A percentile compares a stretch with the other conserved stretches of the same genome.
phyloP scores from a whole-genome alignment of 352 stramenopile species.

The Globisporangium orthogonon region DNA sequence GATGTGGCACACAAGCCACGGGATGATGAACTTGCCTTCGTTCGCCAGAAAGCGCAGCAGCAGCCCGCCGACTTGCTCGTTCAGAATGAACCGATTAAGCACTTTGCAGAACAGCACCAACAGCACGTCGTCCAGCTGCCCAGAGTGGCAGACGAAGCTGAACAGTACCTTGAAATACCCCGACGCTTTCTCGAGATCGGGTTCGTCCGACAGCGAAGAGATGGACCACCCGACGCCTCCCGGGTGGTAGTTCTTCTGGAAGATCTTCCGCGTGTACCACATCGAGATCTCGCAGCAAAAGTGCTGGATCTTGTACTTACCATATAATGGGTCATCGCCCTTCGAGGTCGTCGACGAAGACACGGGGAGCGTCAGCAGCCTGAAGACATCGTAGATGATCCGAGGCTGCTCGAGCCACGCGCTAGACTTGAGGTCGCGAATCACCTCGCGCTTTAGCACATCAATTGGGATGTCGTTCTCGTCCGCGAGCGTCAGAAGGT shows the following conservation, averaged over 20 bases:
- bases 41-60: slow-evolving; percentile 62
- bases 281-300: slow-evolving; percentile 80
- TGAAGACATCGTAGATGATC: slow-evolving; percentile 83
- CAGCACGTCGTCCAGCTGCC: slow-evolving; percentile 67
- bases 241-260: slow-evolving; percentile 45
- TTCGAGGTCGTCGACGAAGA: slow-evolving; percentile 22
- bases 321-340: slow-evolving; percentile 61
- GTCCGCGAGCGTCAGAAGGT: slow-evolving; percentile 63
- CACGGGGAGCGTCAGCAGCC: slow-evolving; percentile 45
- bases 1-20: slow-evolving; percentile 77
- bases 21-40: slow-evolving; percentile 64
- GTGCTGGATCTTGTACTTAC: slow-evolving; percentile 76
- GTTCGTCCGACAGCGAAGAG: slow-evolving; percentile 25
- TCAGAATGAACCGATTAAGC: slow-evolving; percentile 76
- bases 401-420: slow-evolving; percentile 67
- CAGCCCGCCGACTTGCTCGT: slow-evolving; percentile 55
- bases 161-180: slow-evolving; percentile 82
- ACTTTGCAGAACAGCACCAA: slow-evolving; percentile 86
- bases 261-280: slow-evolving; percentile 74
- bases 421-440: slow-evolving; percentile 61
- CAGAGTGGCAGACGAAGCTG: slow-evolving; percentile 67
- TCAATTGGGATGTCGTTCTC: slow-evolving; percentile 66
- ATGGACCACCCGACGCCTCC: slow-evolving; percentile 29
- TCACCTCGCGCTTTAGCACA: slow-evolving; percentile 70
- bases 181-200: slow-evolving; percentile 41